These are phyloP conservation scores for Fusarium neocosmosporiellum DNA, from an alignment of 2,329 filamentous ascomycete genomes.

Conservation along the genomic window DNA sequence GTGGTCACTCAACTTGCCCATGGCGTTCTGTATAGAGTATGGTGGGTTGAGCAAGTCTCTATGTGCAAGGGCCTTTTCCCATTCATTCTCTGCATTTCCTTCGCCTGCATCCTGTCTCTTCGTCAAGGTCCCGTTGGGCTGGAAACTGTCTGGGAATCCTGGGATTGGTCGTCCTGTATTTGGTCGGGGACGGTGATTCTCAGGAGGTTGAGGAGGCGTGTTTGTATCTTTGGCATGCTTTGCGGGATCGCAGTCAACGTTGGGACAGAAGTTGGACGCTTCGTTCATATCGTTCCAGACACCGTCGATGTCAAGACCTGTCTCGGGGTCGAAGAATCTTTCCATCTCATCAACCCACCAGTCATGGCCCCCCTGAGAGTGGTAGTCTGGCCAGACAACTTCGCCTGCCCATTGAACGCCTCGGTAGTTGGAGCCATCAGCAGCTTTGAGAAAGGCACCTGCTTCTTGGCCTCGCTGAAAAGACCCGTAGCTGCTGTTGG, in stretches of 20 bases:
- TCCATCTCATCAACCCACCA: slow-evolving; percentile 79
- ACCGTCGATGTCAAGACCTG: slow-evolving; percentile 79
- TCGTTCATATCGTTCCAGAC: slow-evolving; percentile 81
- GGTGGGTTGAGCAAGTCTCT: slow-evolving; percentile 43
- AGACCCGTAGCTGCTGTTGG: slow-evolving; percentile 56
- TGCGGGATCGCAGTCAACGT: slow-evolving; percentile 54
- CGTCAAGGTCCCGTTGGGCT: neutral
- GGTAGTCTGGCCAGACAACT: slow-evolving; percentile 82
- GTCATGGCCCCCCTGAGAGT: slow-evolving; percentile 68
- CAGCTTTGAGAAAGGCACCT: slow-evolving; percentile 60
- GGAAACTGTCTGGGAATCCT: slow-evolving; percentile 1
- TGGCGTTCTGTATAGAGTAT: slow-evolving; percentile 68
- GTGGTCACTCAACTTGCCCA: slow-evolving; percentile 68
- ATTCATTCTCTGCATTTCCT: neutral
- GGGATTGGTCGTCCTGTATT: slow-evolving; percentile 2
- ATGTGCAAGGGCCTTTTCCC: neutral
- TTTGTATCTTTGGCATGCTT: slow-evolving; percentile 4
- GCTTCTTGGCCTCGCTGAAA: slow-evolving; percentile 55
- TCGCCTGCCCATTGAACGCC: slow-evolving; percentile 84
- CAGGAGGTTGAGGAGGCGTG: neutral
- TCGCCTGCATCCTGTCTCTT: neutral
- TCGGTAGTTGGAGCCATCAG: slow-evolving; percentile 67
- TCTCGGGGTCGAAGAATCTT: slow-evolving; percentile 70
- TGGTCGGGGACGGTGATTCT: neutral
- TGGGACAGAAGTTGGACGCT: slow-evolving; percentile 49